A percentile compares a stretch with the other conserved stretches of the same genome.
phyloP scores from a whole-genome alignment of 1,284 basidiomycete genomes.

The Papiliotrema laurentii region DNA sequence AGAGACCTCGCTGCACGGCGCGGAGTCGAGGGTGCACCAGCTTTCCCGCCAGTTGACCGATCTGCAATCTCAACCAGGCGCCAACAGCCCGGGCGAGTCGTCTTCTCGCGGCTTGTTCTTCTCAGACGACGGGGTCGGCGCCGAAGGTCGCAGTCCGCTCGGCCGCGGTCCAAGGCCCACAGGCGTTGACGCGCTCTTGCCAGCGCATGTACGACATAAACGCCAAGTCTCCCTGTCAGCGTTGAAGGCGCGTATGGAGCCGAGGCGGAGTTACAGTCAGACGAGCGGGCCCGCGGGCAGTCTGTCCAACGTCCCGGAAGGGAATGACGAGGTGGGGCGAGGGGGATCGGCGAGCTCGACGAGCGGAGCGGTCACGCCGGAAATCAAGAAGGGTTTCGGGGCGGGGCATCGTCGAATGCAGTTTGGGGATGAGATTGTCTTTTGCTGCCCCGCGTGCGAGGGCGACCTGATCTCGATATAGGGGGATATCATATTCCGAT shows the following conservation, averaged over 20 bases:
- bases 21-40: slow-evolving; percentile 62
- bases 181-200: slow-evolving; percentile 59
- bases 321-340: slow-evolving; percentile 6
- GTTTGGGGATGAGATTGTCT: slow-evolving; percentile 49
- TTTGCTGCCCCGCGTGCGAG: slow-evolving; percentile 46
- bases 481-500: background rate
- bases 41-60: slow-evolving; percentile 60
- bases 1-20: slow-evolving; percentile 67
- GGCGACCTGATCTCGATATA: slow-evolving; percentile 45
- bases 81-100: slow-evolving; percentile 5
- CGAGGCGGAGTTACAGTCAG: background rate
- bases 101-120: slow-evolving; percentile 1
- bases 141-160: background rate
- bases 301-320: no score
- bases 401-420: slow-evolving; percentile 20
- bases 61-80: slow-evolving; percentile 19
- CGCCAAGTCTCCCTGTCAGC: slow-evolving; percentile 78
- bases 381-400: background rate
- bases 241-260: slow-evolving; percentile 60
- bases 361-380: background rate
- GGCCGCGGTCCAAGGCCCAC: background rate
- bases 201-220: slow-evolving; percentile 73
- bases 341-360: slow-evolving; percentile 2
- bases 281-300: background rate
- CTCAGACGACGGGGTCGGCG: slow-evolving; percentile 1